Base-by-base conservation (phyloP, 2,329 filamentous ascomycete genomes). In the Fusarium sp. region DNA sequence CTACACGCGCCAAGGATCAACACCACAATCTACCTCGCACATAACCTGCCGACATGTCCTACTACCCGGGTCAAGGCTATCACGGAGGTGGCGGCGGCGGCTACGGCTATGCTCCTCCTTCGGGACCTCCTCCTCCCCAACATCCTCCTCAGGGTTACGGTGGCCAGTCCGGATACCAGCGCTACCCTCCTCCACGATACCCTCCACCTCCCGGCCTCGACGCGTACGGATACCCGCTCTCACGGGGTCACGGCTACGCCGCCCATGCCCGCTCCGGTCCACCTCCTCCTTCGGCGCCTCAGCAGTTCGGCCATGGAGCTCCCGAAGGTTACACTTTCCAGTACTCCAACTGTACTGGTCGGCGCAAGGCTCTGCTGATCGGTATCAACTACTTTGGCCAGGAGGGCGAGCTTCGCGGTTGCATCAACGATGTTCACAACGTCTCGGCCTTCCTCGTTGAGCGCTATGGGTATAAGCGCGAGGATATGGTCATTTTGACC, bases 381-480 rank as follows among this genome's bases (percentile, higher is more conserved):
- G 93, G 93, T 62, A 94, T 95, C 87, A 95, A 95, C 86, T 95
- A 95, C 85, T 92, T 94, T 77, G 90, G 91, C 62, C 91, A 93
- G 80, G 84, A 91, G 25, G 92, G 90, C 58, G 92, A 94, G 85
- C 88, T 95, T 63, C 87, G 91, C 69, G 93, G 93, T 50, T 95
- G 93, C 83, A 94, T 95, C 87, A 95, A 95, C 83, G 93, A 95
- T 81, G 92, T 93, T 37, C 91, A 92, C 84, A 95, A 95, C 81
- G 89, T 95, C 83, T 94, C 92, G 35, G 84, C 84, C 64, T 95
- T 94, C 82, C 84, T 95, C 70, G 91, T 92, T 74, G 87, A 92
- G 81, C 86, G 87, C 69, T 92, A 93, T 79, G 87, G 89, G 59
- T 95, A 95, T 83, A 92, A 91, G 86, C 87, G 91, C 70, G 93